Base-by-base conservation (phyloP, 768 basidiomycete species). In the Antrodiella citrinella region DNA sequence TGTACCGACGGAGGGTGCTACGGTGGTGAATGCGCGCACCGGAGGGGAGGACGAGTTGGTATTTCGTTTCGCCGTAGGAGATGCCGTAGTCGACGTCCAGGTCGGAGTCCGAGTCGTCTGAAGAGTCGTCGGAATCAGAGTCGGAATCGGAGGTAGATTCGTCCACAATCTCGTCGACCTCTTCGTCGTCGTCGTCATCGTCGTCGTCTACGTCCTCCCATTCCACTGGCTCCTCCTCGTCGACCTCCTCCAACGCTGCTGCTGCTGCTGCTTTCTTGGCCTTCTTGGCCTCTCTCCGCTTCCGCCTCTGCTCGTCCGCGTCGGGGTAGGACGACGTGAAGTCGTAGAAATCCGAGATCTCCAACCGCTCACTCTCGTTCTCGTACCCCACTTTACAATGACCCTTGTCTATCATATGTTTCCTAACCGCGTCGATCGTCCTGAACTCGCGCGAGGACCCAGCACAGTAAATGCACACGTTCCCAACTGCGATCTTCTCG, bases 351-450 rank as follows among this genome's bases (percentile, higher is more conserved):
- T 97, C 94, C 0, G 92, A 89, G 4, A 95, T 56, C 57, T 95
- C 94, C 47, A 94, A 78, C 39, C 82, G 78, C 61, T 97, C 91
- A 35, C 70, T 62, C 58, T 89, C 83, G 1, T 77, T 68, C 51
- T 92, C 90, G 66, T 95, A 98, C 0, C 90, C 86, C 55, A 99
- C 81, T 69, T 96, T 97, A 76, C 94, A 97, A 62, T 99, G 96
- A 51, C 80, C 77, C 70, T 98, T 98, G 73, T 94, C 94, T 38
- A 80, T 54, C 96, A 99, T 99, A 64, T 99, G 96, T 61, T 89
- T 90, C 57, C 93, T 74, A 3, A 91, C 93, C 0, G 94, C 95
- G 3, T 91, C 86, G 48, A 94, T 62, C 13, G 81, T 84, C 51
- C 82, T 78, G 67, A 92, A 92, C 59, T 91, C 92, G 53, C 82